Evolutionary conservation across 164 flowering plant species (phyloP), one percentile per base, ranked within the genome.

Genomic region (Litsea cubeba): DNA sequence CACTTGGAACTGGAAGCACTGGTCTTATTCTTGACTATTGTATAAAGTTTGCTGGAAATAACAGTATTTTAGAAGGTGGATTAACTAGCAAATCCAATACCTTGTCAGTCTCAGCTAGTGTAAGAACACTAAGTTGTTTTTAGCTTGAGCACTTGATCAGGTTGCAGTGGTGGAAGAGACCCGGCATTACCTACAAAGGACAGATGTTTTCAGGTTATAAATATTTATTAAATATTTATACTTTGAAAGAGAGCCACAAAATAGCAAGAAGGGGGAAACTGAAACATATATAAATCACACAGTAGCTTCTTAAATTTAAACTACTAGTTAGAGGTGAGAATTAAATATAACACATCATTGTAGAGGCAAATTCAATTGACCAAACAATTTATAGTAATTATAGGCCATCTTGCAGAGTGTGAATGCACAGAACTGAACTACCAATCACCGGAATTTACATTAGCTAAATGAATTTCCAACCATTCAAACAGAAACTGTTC

Each of bases 121-220:
- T 90, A 76, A 95, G 98, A 65, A 95, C 90, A 69, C 91, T 90
- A 54, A 95, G 95, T 77, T 95, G 99, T 82, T 93, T n/a, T 95
- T 54, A 95, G 86, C 83, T 95, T 93, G 71, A 87, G 95, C 62
- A 87, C 81, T 82, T 95, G 99, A 75, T 92, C 98, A 79, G 97
- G 90, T n/a, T 73, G 83, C 83, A 95, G 76, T 18, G 81, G 82
- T 3, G 91, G 98, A 77, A 90, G 86, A 67, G 71, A 77, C 35
- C 71, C 76, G 73, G 79, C 79, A 79, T 79, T 84, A 78, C 84
- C 95, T 91, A 71, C 11, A 74, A 79, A n/a, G 26, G n/a, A 8
- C 50, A 75, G 63, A 51, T 57, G 28, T 35, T 30, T n/a, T 5
- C 66, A 62, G 23, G 11, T 14, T 25, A 5, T 23, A 40, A 71